These are phyloP conservation scores for Arabidopsis suecica DNA, from an alignment of 345 rosid genomes.

Conservation along the genomic window DNA sequence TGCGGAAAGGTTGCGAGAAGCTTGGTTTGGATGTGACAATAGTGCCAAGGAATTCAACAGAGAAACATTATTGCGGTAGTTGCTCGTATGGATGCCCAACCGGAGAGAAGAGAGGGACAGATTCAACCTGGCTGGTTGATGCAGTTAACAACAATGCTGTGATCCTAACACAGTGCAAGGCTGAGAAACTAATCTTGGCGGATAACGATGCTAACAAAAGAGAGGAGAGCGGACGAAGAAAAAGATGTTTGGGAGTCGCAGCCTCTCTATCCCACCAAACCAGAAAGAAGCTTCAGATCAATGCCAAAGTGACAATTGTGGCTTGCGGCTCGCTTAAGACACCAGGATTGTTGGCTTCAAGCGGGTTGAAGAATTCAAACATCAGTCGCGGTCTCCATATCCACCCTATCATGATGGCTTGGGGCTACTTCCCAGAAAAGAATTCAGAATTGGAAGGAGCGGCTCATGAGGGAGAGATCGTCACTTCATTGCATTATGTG, in stretches of 20 bases:
- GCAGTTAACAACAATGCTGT: conserved; percentile 62
- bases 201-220: conserved; percentile 43
- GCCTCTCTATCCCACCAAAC: conserved; percentile 45
- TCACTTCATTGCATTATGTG: conserved; percentile 63
- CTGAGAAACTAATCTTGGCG: conserved; percentile 56
- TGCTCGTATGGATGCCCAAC: conserved; percentile 65
- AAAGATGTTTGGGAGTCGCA: conserved; percentile 60
- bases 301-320: conserved; percentile 63
- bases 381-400: conserved; percentile 71
- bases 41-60: conserved; percentile 58
- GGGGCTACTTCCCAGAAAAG: conserved; percentile 73
- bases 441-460: conserved; percentile 48
- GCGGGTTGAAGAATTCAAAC: conserved; percentile 64
- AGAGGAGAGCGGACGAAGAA: conserved; percentile 37
- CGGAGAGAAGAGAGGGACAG: conserved; percentile 70
- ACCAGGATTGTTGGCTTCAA: conserved; percentile 58
- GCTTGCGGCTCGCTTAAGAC: conserved; percentile 72
- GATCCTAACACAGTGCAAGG: conserved; percentile 62
- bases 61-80: conserved; percentile 65
- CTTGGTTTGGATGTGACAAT: conserved; percentile 58
- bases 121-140: conserved; percentile 70
- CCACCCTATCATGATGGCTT: conserved; percentile 62
- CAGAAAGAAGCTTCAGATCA: conserved; percentile 56
- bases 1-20: conserved; percentile 68
- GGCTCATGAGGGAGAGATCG: conserved; percentile 64